Conservation (phyloP, 805 yeast species). For the Jamesozyma lodderae region DNA sequence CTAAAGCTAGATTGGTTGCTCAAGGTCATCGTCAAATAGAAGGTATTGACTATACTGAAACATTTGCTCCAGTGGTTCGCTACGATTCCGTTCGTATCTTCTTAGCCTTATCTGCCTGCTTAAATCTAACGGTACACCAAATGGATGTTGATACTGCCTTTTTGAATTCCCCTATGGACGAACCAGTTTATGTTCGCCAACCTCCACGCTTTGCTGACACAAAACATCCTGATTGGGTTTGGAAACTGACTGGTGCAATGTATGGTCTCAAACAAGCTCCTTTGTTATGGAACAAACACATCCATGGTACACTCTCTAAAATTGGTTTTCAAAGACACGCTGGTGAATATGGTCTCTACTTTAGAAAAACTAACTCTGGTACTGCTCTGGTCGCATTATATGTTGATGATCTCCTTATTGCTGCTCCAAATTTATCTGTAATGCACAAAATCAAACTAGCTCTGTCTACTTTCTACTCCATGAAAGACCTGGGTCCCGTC, state of each 20-base stretch:
- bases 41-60: conserved; percentile 22
- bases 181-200: conserved; percentile 3
- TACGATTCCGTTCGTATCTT: conserved; percentile 13
- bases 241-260: conserved; percentile 9
- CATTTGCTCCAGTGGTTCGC: conserved; percentile 24
- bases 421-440: neutral
- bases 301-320: conserved; percentile 21
- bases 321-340: conserved; percentile 13
- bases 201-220: conserved; percentile 6
- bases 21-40: conserved; percentile 18
- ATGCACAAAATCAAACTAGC: neutral
- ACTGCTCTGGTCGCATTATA: conserved; percentile 2
- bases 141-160: conserved; percentile 18
- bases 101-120: conserved; percentile 5
- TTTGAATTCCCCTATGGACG: conserved; percentile 9
- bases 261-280: conserved; percentile 13
- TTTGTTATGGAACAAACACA: conserved; percentile 25
- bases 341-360: conserved; percentile 6
- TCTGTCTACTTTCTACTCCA: neutral
- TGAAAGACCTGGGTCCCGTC: conserved; percentile 7
- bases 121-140: conserved; percentile 9
- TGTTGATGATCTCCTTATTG: conserved; percentile 8
- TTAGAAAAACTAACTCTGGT: neutral
- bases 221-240: conserved; percentile 5
- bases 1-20: conserved; percentile 23